phyloP scores from a whole-genome alignment of 2,329 filamentous ascomycete species.

The Clarireedia monteithiana region DNA sequence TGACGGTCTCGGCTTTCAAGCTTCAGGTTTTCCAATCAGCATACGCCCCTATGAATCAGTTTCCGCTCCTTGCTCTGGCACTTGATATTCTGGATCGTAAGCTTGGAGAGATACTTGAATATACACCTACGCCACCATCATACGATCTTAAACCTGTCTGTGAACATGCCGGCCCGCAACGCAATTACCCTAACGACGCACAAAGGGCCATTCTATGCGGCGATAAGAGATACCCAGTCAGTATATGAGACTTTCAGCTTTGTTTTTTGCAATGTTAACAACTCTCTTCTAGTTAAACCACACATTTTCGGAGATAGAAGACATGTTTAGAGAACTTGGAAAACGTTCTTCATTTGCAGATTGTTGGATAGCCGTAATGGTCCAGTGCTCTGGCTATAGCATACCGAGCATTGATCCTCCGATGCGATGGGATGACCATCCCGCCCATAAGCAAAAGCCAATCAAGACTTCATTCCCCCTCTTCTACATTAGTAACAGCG shows the following conservation, averaged over 20 bases:
- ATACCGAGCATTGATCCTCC: conserved; percentile 22
- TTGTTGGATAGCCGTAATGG: conserved; percentile 22
- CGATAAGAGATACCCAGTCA: conserved; percentile 25
- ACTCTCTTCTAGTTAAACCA: conserved; percentile 20
- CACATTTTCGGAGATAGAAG: conserved; percentile 21
- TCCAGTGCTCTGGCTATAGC: conserved; percentile 20
- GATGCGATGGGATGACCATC: conserved; percentile 26
- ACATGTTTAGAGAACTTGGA: conserved; percentile 17
- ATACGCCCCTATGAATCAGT: conserved; percentile 23
- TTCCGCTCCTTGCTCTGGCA: conserved; percentile 20
- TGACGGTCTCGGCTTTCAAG: conserved; percentile 25
- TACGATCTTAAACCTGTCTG: conserved; percentile 12
- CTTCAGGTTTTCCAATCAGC: conserved; percentile 21
- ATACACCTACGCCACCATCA: neutral
- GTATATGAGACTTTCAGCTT: neutral
- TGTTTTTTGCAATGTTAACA: neutral
- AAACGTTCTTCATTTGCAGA: conserved; percentile 19
- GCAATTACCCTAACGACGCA: conserved; percentile 17
- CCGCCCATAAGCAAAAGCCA: conserved; percentile 18
- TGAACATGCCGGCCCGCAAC: conserved; percentile 7
- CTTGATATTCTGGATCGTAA: conserved; percentile 26
- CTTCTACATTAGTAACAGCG: conserved; percentile 33
- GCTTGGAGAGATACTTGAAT: conserved; percentile 33
- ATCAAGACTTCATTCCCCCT: conserved; percentile 33
- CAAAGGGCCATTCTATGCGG: conserved; percentile 24